A percentile compares a stretch with the other conserved stretches of the same genome.
Evolutionary conservation across 148 eudicot genomes (phyloP).

Genomic region (Rhododendron simsii): DNA sequence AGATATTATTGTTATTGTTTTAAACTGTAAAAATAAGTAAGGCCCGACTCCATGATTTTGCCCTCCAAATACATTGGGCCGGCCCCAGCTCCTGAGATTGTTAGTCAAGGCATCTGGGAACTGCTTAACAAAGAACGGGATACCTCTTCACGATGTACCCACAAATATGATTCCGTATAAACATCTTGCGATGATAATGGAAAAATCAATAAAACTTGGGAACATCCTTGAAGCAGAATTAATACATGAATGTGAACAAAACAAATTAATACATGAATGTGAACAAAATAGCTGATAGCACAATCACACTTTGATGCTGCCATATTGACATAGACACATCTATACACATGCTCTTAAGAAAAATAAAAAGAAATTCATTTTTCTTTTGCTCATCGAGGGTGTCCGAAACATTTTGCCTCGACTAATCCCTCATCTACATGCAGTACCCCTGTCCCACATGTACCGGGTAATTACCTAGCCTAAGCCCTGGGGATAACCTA

Average conservation of each 20-base stretch:
- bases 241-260: background rate
- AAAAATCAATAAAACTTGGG: background rate
- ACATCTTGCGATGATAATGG: background rate
- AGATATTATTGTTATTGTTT: too few species aligned
- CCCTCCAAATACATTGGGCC: too few species aligned
- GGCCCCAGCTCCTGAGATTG: background rate
- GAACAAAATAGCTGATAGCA: background rate
- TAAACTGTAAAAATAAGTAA: background rate
- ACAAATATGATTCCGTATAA: background rate
- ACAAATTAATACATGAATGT: background rate
- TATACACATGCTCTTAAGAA: background rate
- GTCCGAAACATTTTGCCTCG: too few species aligned
- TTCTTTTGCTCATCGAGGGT: too few species aligned
- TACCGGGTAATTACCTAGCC: too few species aligned
- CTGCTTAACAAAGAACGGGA: background rate
- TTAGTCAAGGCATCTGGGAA: background rate
- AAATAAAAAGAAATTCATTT: too few species aligned
- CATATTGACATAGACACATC: background rate
- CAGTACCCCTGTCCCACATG: too few species aligned
- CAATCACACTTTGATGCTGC: too few species aligned
- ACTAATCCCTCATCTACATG: too few species aligned
- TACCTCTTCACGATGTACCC: background rate
- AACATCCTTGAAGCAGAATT: background rate
- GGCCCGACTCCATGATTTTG: too few species aligned
- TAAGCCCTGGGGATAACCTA: too few species aligned